Evolutionary conservation across 345 rosid species (phyloP), one percentile per base, ranked within the genome.

Genomic region (Salix caprea): DNA sequence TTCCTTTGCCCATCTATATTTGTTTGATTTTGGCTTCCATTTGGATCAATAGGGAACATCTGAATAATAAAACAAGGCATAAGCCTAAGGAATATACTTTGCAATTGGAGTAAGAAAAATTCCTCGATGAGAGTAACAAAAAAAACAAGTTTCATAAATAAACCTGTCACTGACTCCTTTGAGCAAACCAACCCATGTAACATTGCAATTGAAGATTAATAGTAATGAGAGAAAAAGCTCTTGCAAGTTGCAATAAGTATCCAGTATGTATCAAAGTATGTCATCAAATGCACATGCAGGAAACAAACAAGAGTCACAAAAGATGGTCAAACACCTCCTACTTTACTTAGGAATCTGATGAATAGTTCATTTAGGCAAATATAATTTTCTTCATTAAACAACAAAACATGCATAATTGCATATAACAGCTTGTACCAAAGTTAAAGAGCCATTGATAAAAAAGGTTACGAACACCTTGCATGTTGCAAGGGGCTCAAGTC

Each of bases 1-100:
- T 96, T 97, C 82, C 90, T 91, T 87, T 90, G 90, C 64, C 86
- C 83, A 75, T 96, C 97, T 60, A 83, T 67, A 86, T 75, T 89
- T 81, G 88, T 89, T 79, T 87, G 94, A 77, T 85, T 73, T 88
- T 86, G 94, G 82, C 84, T 89, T 73, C 91, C 97, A 72, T 81
- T 89, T 66, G 86, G 78, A 77, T 75, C 67, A 64, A 68, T 50
- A 67, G 88, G 77, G 84, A 96, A 93, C 97, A 93, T 92, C 97
- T 95, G 88, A 77, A 23, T 9, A 70, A 84, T 30, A 72, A 69
- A 80, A 84, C 71, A 15, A 67, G 62, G 64, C 28, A 80, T 28
- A 83, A 75, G 14, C 39, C 65, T 69, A 50, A 67, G 80, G 32
- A 32, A 65, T 62, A 62, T 40, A 24, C 56, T 62, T 10, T 42